Evolutionary conservation across 2,329 filamentous ascomycete species (phyloP).

Genomic region (Chalara sp.): DNA sequence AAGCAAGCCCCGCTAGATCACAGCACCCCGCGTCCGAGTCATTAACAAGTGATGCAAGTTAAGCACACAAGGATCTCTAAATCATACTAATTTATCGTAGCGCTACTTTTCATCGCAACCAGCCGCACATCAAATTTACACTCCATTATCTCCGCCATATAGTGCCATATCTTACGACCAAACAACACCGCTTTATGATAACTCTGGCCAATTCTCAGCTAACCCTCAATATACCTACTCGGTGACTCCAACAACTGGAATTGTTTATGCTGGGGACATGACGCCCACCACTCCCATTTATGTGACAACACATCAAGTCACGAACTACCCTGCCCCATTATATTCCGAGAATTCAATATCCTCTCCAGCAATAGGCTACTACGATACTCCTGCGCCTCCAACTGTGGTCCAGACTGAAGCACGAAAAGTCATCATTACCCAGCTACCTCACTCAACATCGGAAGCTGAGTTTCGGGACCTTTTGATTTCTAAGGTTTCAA

Average conservation of each 20-base stretch:
- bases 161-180: neutral
- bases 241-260: neutral
- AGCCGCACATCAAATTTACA: no score
- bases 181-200: neutral
- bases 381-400: neutral
- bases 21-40: neutral
- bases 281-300: conserved; percentile 3
- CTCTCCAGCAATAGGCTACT: neutral
- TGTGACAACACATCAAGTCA: neutral
- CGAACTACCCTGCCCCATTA: neutral
- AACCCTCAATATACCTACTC: neutral
- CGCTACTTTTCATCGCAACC: no score
- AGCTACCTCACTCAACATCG: conserved; percentile 5
- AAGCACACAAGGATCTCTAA: neutral
- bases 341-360: neutral
- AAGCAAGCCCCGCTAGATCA: neutral
- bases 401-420: conserved; percentile 10
- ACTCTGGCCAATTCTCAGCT: neutral
- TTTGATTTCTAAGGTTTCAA: conserved; percentile 1
- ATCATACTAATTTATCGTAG: neutral
- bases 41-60: neutral
- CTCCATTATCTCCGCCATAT: neutral
- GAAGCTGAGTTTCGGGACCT: conserved; percentile 5
- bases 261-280: conserved; percentile 7
- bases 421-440: conserved; percentile 19